Evolutionary conservation across 2,329 filamentous ascomycete species (phyloP), one percentile per base, ranked within the genome.

Genomic region (Pseudogymnoascus sp.): DNA sequence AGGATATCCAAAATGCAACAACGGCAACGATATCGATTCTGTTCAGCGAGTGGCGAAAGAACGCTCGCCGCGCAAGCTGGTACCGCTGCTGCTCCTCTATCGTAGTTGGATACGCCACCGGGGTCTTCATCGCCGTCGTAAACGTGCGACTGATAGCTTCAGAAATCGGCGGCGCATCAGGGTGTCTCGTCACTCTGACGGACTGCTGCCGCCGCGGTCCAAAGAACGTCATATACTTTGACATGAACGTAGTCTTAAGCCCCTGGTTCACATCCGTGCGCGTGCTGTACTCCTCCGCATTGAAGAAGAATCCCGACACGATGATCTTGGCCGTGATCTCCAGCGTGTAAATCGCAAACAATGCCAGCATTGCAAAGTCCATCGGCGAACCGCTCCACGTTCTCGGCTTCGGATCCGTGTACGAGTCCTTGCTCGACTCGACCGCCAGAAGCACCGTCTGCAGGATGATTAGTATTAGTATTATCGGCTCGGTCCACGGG

Each of bases 31-130:
- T 97, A 72, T 99, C 94, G 9, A 97, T 81, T 59, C 94, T 85
- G 71, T 97, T 97, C 77, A 99, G 99, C 0, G 91, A 92, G 74
- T 99, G 94, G 14, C 94, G 86, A 61, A 99, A 77, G 73, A 97
- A 97, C 1, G 94, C 95, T 64, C 94, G 85, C 60, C 94, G 87
- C 14, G 95, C 93, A 60, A 99, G 81, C 65, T 96, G 88, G 67
- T 88, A 82, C 63, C 93, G 86, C 72, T 94, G 90, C 67, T 92
- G 89, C 65, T 96, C 85, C 78, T 81, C 89, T 65, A 80, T 80
- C 70, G 80, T 94, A 74, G 75, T 84, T 72, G 74, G 85, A 69
- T 75, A 79, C 66, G 78, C 76, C 62, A 67, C 67, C 9, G 33
- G 57, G 16, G 35, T 58, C 64, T 87, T 84, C 72, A 89, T 87